A percentile compares a stretch with the other conserved stretches of the same genome.
These are phyloP conservation scores for Zasmidium cellare DNA, from an alignment of 2,329 filamentous ascomycete genomes.

Conservation along the genomic window DNA sequence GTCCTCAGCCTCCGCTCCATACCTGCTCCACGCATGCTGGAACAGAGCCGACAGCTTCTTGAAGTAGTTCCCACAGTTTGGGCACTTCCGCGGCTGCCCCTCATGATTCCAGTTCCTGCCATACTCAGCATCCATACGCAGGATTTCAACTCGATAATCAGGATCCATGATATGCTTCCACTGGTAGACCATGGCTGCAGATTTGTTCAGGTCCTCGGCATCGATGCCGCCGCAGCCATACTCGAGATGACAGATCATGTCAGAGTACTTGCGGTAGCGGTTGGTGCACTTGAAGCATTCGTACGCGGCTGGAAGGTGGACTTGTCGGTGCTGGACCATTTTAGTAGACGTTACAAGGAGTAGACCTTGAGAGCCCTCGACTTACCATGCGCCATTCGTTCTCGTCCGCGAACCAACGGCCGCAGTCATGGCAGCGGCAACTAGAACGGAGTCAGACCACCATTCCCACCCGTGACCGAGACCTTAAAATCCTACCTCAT, in stretches of 20 bases:
- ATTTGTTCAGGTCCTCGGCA: neutral
- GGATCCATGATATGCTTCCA: neutral
- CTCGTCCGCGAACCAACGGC: too few relatives aligned
- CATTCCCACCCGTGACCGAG: too few relatives aligned
- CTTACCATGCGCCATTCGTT: too few relatives aligned
- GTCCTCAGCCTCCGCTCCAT: neutral
- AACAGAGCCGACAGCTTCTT: neutral
- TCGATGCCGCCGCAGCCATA: neutral
- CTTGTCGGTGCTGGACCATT: neutral
- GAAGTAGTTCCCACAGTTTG: neutral
- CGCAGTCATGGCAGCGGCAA: too few relatives aligned
- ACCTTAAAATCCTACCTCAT: too few relatives aligned
- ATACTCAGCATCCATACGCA: neutral
- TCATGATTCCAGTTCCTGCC: neutral
- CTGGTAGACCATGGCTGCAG: constrained; percentile 1
- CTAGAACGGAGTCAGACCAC: too few relatives aligned
- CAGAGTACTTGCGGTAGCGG: neutral
- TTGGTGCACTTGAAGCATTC: constrained; percentile 2
- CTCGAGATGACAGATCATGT: constrained; percentile 4
- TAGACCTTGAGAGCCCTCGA: too few relatives aligned
- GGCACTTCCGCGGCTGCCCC: neutral
- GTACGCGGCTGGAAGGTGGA: neutral
- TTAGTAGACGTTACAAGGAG: too few relatives aligned
- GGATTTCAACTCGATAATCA: neutral
- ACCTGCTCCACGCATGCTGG: neutral